Evolutionary conservation across 1,139 yeast genomes (phyloP).

Genomic region (Debaryomyces sp.): DNA sequence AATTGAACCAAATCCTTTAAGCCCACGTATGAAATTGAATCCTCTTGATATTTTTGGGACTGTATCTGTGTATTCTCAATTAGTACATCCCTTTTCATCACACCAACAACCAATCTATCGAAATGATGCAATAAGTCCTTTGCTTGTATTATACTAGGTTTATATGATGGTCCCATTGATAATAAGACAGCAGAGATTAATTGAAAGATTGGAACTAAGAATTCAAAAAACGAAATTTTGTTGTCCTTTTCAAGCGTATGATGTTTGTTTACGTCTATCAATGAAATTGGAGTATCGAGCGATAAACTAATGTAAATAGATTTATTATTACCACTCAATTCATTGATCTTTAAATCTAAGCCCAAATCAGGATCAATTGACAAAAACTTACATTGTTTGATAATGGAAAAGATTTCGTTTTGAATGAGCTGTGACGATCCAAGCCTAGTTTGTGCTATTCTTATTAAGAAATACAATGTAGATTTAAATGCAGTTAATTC

Average conservation of each 20-base stretch:
- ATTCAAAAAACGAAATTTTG: slow-evolving; percentile 61
- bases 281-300: slow-evolving; percentile 53
- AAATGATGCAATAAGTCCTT: slow-evolving; percentile 55
- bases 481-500: slow-evolving; percentile 80
- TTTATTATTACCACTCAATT: slow-evolving; percentile 24
- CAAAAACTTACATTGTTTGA: slow-evolving; percentile 60
- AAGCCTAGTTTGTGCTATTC: slow-evolving; percentile 71
- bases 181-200: slow-evolving; percentile 66
- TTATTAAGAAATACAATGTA: slow-evolving; percentile 64
- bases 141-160: slow-evolving; percentile 60
- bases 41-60: slow-evolving; percentile 21
- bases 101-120: slow-evolving; percentile 61
- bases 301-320: slow-evolving; percentile 44
- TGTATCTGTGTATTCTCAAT: slow-evolving; percentile 29
- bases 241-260: slow-evolving; percentile 21
- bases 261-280: slow-evolving; percentile 23
- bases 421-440: slow-evolving; percentile 82
- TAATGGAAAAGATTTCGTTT: slow-evolving; percentile 66
- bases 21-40: slow-evolving; percentile 28
- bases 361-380: slow-evolving; percentile 82
- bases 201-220: slow-evolving; percentile 79
- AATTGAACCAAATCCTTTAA: slow-evolving; percentile 56
- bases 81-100: slow-evolving; percentile 68
- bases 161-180: slow-evolving; percentile 80
- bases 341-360: slow-evolving; percentile 43